Evolutionary conservation across 495 filamentous ascomycete species (phyloP).

Genomic region (Daldinia vernicosa): DNA sequence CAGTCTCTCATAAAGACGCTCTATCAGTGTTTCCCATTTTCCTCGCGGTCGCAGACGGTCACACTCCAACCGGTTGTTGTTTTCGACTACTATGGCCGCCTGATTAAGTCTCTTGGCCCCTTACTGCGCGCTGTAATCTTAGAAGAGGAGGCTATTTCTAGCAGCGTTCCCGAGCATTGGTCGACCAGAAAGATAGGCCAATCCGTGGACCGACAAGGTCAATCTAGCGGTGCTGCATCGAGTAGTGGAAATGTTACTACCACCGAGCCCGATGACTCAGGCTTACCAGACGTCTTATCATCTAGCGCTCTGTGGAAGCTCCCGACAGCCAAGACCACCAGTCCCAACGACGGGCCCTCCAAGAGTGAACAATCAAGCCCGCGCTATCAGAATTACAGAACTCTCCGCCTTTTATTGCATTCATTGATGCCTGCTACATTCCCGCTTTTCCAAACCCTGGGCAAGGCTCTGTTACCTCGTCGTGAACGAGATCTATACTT

Average conservation of each 20-base stretch:
- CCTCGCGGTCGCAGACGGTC: constrained; percentile 51
- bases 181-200: constrained; percentile 40
- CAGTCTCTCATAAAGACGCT: constrained; percentile 78
- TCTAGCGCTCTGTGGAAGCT: constrained; percentile 38
- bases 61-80: constrained; percentile 77
- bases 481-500: constrained; percentile 69
- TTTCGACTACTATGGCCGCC: constrained; percentile 75
- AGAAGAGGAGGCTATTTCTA: constrained; percentile 78
- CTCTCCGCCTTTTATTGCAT: constrained; percentile 77
- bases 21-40: constrained; percentile 75
- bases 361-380: constrained; percentile 50
- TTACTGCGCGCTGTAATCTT: constrained; percentile 80
- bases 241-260: constrained; percentile 9
- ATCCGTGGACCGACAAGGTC: constrained; percentile 23
- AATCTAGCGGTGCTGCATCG: background rate
- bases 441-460: constrained; percentile 80
- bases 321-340: constrained; percentile 21
- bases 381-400: constrained; percentile 79
- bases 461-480: constrained; percentile 78
- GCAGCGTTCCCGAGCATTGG: constrained; percentile 56
- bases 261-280: constrained; percentile 35
- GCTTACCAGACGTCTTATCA: constrained; percentile 34
- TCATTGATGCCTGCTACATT: constrained; percentile 75
- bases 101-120: constrained; percentile 76
- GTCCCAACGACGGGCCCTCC: constrained; percentile 35